Base-by-base conservation (phyloP, 1,284 basidiomycete species). In the Peniophora sp. region DNA sequence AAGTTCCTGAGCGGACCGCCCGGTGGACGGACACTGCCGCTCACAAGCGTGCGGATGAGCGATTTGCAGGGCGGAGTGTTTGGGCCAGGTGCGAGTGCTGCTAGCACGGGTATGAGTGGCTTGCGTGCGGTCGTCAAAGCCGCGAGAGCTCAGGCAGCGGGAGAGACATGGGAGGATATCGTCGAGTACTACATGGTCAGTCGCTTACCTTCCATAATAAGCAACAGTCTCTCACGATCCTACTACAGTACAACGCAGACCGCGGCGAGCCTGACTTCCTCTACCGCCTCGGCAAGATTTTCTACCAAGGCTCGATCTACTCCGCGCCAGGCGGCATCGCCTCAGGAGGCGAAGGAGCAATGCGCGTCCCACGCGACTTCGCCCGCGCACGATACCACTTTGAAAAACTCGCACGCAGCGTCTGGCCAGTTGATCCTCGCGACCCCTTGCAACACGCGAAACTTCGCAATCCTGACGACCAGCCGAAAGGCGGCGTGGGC, bases 31-130 rank as follows among this genome's bases (percentile, higher is more conserved):
- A 90, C 89, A 0, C 72, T 99, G 2, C 92, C 92, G 0, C 81
- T 92, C 48, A 85, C 87, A 0, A 78, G 91, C 25, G 85, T 91
- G 0, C 78, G 88, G 6, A 71, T 99, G 3, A 96, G 95, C 1
- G 97, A 99, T 68, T 77, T 95, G 2, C 81, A 77, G 5, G 96
- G 95, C 14, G 97, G 96, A 1, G 81, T 92, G 9, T 99, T 90
- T 62, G 96, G 97, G 0, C 89, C 91, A 12, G 93, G 95, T 48
- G 92, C 96, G 2, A 93, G 91, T 53, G 89, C 91, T 19, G 91
- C 91, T 2, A 92, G 89, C 0, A 94, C 92, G 0, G 91, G 88
- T 6, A 60, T 76, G 22, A 91, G 89, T 59, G 75, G 78, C 0
- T 70, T 80, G 24, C 71, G 83, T 47, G 80, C 91, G 17, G 85